phyloP scores from a whole-genome alignment of 148 eudicot genomes.

The Fallopia convolvulus region DNA sequence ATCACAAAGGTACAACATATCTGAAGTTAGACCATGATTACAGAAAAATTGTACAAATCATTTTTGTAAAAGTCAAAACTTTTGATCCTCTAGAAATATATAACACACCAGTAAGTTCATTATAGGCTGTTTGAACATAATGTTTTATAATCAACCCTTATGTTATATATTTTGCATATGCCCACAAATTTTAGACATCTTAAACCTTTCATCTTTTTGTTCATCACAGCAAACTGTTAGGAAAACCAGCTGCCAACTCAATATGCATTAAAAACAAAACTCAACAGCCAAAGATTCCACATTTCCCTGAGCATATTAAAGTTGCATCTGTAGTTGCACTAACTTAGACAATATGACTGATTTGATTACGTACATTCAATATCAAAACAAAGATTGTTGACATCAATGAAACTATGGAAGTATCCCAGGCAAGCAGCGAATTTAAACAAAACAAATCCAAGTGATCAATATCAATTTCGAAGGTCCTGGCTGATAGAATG shows the following conservation, averaged over 20 bases:
- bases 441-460: neutral
- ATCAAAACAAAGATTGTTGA: neutral
- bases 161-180: neutral
- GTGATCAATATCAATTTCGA: neutral
- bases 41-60: neutral
- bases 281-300: neutral
- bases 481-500: too few species aligned
- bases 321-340: neutral
- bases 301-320: neutral
- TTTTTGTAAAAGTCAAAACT: neutral
- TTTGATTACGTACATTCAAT: neutral
- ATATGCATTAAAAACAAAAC: neutral
- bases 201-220: neutral
- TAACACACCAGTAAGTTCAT: neutral
- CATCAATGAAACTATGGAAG: neutral
- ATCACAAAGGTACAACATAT: slow-evolving; percentile 14
- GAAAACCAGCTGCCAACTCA: neutral
- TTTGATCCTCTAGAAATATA: neutral
- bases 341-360: neutral
- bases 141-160: neutral
- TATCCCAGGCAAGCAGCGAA: neutral
- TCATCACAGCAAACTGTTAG: neutral
- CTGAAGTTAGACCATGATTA: neutral
- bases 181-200: neutral
- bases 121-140: neutral